phyloP scores from a whole-genome alignment of 2,329 filamentous ascomycete genomes.

The Talaromyces sp. region DNA sequence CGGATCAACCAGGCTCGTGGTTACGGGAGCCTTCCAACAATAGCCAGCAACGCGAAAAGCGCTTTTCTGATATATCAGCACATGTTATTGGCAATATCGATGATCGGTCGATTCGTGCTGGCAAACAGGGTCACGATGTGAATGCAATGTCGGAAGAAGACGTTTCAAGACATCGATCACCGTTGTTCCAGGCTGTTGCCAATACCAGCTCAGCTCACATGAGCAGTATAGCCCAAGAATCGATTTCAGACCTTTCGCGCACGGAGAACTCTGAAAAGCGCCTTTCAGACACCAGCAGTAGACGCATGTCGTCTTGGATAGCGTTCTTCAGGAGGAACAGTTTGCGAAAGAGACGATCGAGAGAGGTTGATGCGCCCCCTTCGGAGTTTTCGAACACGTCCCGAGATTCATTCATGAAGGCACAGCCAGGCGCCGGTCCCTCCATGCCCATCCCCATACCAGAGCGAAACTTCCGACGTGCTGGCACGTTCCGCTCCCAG shows the following conservation, averaged over 20 bases:
- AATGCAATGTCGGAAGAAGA: slow-evolving; percentile 37
- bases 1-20: slow-evolving; percentile 33
- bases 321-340: slow-evolving; percentile 72
- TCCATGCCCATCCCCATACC: slow-evolving; percentile 38
- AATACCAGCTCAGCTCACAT: slow-evolving; percentile 56
- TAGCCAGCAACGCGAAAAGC: slow-evolving; percentile 23
- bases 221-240: slow-evolving; percentile 50
- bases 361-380: slow-evolving; percentile 51
- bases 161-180: slow-evolving; percentile 42
- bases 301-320: slow-evolving; percentile 57
- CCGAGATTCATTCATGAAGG: slow-evolving; percentile 73
- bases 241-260: slow-evolving; percentile 52
- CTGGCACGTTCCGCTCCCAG: slow-evolving; percentile 69
- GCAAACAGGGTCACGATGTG: slow-evolving; percentile 28
- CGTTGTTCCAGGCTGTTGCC: slow-evolving; percentile 46
- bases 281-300: slow-evolving; percentile 55
- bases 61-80: slow-evolving; percentile 33
- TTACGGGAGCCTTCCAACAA: slow-evolving; percentile 35
- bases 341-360: slow-evolving; percentile 56
- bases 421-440: slow-evolving; percentile 50
- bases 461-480: slow-evolving; percentile 47
- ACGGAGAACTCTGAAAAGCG: slow-evolving; percentile 55
- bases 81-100: slow-evolving; percentile 36
- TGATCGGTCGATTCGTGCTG: slow-evolving; percentile 34
- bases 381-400: slow-evolving; percentile 92